These are phyloP conservation scores for Thymus mandschuricus DNA, from an alignment of 257 asterid species.

Conservation along the genomic window DNA sequence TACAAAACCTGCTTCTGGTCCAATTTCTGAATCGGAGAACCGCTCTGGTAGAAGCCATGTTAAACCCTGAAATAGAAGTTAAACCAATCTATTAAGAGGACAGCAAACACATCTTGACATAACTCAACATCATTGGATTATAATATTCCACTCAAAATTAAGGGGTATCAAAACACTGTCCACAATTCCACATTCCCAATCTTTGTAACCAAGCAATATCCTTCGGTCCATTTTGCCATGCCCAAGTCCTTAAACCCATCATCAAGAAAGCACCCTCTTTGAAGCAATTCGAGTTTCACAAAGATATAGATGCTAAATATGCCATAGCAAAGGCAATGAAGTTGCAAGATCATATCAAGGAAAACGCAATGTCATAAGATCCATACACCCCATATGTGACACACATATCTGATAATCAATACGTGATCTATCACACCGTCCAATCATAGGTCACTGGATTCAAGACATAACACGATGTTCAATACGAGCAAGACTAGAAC, in stretches of 20 bases:
- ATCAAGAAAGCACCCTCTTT: not conserved
- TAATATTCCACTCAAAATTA: too few species aligned
- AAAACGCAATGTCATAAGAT: not conserved
- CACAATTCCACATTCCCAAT: not conserved
- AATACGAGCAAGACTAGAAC: not conserved
- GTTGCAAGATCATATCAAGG: conserved; percentile 19
- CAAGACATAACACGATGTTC: not conserved
- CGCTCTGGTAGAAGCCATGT: conserved; percentile 99
- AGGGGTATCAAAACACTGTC: not conserved
- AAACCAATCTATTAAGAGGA: conserved; percentile 30
- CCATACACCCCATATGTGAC: not conserved
- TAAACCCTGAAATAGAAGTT: conserved; percentile 68
- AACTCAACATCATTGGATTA: conserved; percentile 6
- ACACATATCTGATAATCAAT: not conserved
- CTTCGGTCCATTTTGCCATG: not conserved
- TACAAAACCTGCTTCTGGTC: conserved; percentile 99
- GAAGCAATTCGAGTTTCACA: not conserved
- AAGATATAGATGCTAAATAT: not conserved
- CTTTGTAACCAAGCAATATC: not conserved
- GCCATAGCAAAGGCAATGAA: not conserved
- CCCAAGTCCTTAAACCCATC: not conserved
- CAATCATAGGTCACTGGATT: conserved; percentile 1
- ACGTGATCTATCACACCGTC: not conserved
- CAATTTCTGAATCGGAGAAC: conserved; percentile 95
- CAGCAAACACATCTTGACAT: conserved; percentile 4